These are phyloP conservation scores for Odonthalia washingtoniensis DNA, from an alignment of 31 red algal species.

Conservation along the genomic window DNA sequence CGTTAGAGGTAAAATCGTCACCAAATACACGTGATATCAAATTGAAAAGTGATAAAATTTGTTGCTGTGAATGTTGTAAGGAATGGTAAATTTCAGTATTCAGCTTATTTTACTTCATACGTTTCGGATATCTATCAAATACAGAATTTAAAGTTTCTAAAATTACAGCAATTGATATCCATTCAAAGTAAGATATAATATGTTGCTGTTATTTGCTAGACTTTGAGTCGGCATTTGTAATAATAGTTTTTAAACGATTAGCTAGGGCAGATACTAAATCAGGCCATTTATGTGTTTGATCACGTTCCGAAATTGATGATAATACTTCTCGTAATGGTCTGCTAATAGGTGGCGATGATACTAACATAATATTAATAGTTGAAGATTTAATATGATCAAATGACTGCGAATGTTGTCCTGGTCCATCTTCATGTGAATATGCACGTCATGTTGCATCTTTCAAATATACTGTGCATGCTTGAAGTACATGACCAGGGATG, in stretches of 20 bases:
- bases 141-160: no score
- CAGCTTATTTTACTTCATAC: slow-evolving; percentile 82
- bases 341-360: slow-evolving; percentile 60
- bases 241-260: no score
- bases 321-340: slow-evolving; percentile 80
- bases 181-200: no score
- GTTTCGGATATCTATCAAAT: slow-evolving; percentile 93
- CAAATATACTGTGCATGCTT: no score
- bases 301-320: slow-evolving; percentile 76
- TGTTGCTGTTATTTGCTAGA: slow-evolving; percentile 24
- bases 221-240: no score
- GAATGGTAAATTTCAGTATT: slow-evolving; percentile 91
- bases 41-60: slow-evolving; percentile 63
- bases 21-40: slow-evolving; percentile 44
- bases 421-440: no score
- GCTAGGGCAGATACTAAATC: no score
- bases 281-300: no score
- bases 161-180: slow-evolving; percentile 27
- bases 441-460: no score
- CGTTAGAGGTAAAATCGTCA: slow-evolving; percentile 47
- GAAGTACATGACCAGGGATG: no score
- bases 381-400: slow-evolving; percentile 44
- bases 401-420: no score
- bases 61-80: slow-evolving; percentile 73
- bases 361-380: slow-evolving; percentile 62